A percentile compares a stretch with the other conserved stretches of the same genome.
Conservation (phyloP, 2,329 filamentous ascomycete genomes). For the Daldinia sp. region DNA sequence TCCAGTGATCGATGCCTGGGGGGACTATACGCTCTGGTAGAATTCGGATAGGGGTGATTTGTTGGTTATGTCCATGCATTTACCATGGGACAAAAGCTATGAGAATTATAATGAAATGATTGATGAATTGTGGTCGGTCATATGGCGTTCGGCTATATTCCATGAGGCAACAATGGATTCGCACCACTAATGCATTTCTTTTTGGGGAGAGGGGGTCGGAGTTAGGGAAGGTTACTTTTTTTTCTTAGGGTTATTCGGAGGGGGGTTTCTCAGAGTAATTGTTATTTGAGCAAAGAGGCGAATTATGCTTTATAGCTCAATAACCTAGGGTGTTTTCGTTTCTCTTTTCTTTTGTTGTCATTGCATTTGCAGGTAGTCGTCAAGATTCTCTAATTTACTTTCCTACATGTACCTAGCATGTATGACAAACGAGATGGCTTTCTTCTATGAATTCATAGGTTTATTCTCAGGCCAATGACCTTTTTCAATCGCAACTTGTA, state of each 20-base stretch:
- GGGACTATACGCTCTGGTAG: neutral
- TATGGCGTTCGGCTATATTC: neutral
- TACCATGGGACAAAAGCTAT: neutral
- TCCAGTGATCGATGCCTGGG: neutral
- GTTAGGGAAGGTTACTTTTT: neutral
- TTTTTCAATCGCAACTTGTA: neutral
- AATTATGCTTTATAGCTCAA: neutral
- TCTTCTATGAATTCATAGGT: neutral
- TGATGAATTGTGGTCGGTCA: neutral
- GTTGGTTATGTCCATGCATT: neutral
- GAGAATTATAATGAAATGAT: neutral
- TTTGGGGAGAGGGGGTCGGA: neutral
- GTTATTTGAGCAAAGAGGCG: neutral
- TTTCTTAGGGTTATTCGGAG: neutral
- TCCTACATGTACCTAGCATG: neutral
- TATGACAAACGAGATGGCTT: neutral
- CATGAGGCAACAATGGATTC: neutral
- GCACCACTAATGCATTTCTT: no score
- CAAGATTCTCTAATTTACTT: neutral
- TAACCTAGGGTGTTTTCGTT: neutral
- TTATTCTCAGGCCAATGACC: neutral
- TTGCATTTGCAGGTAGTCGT: neutral
- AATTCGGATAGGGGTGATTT: neutral
- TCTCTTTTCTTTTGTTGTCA: neutral
- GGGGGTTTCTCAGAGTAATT: neutral